These are phyloP conservation scores for Hypholoma fasciculare DNA, from an alignment of 768 basidiomycete species.

Conservation along the genomic window DNA sequence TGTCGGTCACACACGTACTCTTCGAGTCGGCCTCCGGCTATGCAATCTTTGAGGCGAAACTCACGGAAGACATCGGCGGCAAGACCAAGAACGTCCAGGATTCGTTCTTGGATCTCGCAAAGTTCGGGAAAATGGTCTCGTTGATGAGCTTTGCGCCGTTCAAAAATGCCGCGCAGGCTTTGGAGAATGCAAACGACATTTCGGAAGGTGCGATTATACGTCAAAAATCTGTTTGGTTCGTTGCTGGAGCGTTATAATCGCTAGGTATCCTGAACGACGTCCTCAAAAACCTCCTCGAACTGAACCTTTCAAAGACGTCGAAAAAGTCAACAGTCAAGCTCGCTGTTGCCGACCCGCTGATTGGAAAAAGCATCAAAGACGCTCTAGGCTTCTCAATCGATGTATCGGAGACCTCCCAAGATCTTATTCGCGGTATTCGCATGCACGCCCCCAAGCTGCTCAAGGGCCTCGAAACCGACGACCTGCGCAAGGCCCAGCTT, in stretches of 20 bases:
- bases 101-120: conserved; percentile 82
- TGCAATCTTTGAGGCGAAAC: conserved; percentile 87
- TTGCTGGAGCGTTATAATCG: conserved; percentile 2
- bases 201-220: conserved; percentile 74
- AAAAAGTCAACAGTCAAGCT: conserved; percentile 71
- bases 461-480: conserved; percentile 83
- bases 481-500: conserved; percentile 91
- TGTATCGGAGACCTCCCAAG: conserved; percentile 75
- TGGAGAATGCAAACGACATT: conserved; percentile 95
- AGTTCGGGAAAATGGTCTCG: conserved; percentile 91
- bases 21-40: conserved; percentile 96
- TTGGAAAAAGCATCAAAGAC: conserved; percentile 78
- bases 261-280: conserved; percentile 85
- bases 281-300: conserved; percentile 80
- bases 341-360: conserved; percentile 72
- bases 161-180: conserved; percentile 88
- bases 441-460: conserved; percentile 89
- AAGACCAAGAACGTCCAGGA: conserved; percentile 79
- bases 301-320: conserved; percentile 79
- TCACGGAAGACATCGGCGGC: conserved; percentile 85
- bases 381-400: conserved; percentile 76
- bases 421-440: conserved; percentile 91
- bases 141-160: conserved; percentile 92
- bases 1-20: conserved; percentile 85
- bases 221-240: neutral